Conservation (phyloP, 768 basidiomycete species). For the Lactarius sp. region DNA sequence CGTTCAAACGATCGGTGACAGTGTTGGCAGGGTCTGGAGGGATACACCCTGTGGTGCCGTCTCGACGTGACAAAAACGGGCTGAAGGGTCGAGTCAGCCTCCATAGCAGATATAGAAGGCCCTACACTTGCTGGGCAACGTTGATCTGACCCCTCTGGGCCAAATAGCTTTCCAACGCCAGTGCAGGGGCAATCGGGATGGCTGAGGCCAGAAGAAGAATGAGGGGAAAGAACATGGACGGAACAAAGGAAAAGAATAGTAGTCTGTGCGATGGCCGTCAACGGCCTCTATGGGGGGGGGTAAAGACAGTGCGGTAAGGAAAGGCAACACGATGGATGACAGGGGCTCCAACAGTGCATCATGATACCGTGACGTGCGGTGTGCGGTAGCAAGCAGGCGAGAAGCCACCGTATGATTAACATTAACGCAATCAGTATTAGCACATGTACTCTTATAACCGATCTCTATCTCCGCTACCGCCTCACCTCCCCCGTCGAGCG, state of each 20-base stretch:
- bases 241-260: not conserved
- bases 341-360: too few relatives aligned
- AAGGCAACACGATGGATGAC: too few relatives aligned
- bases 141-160: not conserved
- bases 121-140: not conserved
- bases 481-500: not conserved
- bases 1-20: constrained; percentile 59
- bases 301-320: not conserved
- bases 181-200: not conserved
- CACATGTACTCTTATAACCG: too few relatives aligned
- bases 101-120: not conserved
- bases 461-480: not conserved
- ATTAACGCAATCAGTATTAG: too few relatives aligned
- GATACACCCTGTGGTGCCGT: constrained; percentile 27
- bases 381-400: too few relatives aligned
- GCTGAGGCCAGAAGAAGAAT: not conserved
- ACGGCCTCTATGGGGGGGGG: not conserved
- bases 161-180: not conserved
- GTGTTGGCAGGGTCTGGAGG: constrained; percentile 56
- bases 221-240: not conserved
- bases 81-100: not conserved
- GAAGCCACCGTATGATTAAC: too few relatives aligned
- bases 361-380: too few relatives aligned
- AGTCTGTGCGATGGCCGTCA: not conserved
- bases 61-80: not conserved